These are phyloP conservation scores for Spirogloea muscicola DNA, from an alignment of 139 green algal genomes.

Conservation along the genomic window DNA sequence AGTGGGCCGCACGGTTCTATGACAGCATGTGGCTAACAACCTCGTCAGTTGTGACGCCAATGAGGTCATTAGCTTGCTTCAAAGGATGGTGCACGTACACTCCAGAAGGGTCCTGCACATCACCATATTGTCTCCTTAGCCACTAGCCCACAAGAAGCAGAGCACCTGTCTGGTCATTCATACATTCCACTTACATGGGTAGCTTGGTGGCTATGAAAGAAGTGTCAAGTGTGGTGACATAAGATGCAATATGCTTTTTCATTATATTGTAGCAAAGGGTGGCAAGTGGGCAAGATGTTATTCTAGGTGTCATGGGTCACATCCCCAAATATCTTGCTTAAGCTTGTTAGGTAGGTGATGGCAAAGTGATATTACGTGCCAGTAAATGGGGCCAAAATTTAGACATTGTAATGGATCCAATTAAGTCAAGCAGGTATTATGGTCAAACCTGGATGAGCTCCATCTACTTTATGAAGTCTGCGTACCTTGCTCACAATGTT, in stretches of 20 bases:
- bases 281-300: neutral
- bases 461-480: too few relatives aligned
- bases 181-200: too few relatives aligned
- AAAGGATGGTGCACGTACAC: conserved; percentile 32
- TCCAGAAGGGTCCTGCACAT: conserved; percentile 22
- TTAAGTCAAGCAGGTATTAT: too few relatives aligned
- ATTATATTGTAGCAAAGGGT: neutral
- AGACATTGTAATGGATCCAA: too few relatives aligned
- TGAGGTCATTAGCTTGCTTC: conserved; percentile 46
- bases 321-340: neutral
- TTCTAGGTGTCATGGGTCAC: neutral
- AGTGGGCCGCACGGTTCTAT: neutral
- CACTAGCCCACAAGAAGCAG: too few relatives aligned
- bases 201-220: neutral
- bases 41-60: conserved; percentile 43
- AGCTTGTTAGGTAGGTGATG: too few relatives aligned
- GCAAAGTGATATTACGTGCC: too few relatives aligned
- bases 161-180: too few relatives aligned
- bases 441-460: too few relatives aligned
- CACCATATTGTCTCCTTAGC: too few relatives aligned
- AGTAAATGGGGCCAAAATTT: too few relatives aligned
- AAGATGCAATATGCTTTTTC: neutral
- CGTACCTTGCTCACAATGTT: conserved; percentile 33
- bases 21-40: conserved; percentile 5
- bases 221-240: neutral